These are phyloP conservation scores for Anthracocystis setariae DNA, from an alignment of 1,284 basidiomycete species.

Conservation along the genomic window DNA sequence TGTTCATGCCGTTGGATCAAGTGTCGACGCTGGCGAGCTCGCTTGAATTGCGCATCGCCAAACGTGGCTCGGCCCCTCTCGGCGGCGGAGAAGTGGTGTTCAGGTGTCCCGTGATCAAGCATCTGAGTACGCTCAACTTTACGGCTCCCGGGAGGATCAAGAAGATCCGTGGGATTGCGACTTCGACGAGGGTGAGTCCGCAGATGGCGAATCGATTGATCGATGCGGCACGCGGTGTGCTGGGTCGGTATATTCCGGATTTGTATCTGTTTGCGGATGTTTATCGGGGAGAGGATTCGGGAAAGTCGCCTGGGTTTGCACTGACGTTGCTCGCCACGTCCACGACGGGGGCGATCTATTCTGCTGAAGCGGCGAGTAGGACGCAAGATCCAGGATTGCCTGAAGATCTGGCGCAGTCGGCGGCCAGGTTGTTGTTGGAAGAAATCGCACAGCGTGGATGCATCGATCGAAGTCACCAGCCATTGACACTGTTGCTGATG, in stretches of 20 bases:
- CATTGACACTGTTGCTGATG: constrained; percentile 88
- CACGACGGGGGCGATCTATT: constrained; percentile 88
- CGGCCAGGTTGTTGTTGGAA: constrained; percentile 79
- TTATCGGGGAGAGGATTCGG: constrained; percentile 95
- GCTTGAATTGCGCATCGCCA: constrained; percentile 79
- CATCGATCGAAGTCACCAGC: constrained; percentile 88
- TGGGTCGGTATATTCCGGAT: constrained; percentile 97
- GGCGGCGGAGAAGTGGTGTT: constrained; percentile 95
- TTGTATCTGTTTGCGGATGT: constrained; percentile 98
- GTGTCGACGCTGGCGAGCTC: constrained; percentile 49
- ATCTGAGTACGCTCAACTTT: constrained; percentile 85
- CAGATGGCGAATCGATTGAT: constrained; percentile 98
- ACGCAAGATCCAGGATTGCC: constrained; percentile 73
- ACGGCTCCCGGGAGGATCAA: constrained; percentile 88
- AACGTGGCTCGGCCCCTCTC: constrained; percentile 86
- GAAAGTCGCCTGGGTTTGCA: constrained; percentile 96
- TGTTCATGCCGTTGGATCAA: constrained; percentile 72
- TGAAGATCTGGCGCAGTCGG: constrained; percentile 87
- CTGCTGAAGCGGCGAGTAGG: constrained; percentile 82
- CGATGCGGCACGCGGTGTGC: constrained; percentile 85
- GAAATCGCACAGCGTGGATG: constrained; percentile 88
- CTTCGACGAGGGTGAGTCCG: constrained; percentile 81
- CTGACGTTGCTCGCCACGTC: constrained; percentile 89
- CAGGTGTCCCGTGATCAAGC: constrained; percentile 88
- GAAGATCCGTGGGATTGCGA: constrained; percentile 92